Conservation (phyloP, 1,139 yeast species). For the Blastobotrys elegans region DNA sequence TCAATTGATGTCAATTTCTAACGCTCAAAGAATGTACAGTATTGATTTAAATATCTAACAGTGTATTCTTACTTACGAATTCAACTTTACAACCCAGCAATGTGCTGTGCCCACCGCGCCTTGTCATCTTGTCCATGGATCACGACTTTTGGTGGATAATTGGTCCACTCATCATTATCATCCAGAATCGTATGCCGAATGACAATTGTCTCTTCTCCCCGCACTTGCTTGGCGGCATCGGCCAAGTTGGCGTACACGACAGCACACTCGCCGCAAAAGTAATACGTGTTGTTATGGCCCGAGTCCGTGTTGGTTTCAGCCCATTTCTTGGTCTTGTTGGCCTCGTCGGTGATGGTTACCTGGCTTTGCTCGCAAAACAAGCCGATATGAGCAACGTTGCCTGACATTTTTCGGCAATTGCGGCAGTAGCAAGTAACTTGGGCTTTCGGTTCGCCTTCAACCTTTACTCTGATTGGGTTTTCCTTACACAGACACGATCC, state of each 20-base stretch:
- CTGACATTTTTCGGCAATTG: not conserved
- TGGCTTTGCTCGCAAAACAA: not conserved
- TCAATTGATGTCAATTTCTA: too few species aligned
- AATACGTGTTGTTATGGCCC: not conserved
- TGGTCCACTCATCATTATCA: not conserved
- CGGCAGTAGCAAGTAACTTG: not conserved
- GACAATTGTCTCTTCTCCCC: not conserved
- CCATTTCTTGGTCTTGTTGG: not conserved
- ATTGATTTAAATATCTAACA: not conserved
- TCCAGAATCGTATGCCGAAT: not conserved
- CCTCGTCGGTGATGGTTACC: not conserved
- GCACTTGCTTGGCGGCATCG: not conserved
- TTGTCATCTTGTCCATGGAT: not conserved
- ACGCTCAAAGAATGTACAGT: too few species aligned
- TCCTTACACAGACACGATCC: not conserved
- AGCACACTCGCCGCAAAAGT: not conserved
- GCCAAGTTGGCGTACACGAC: not conserved
- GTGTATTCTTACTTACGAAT: not conserved
- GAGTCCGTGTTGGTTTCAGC: not conserved
- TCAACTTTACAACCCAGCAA: not conserved
- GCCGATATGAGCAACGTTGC: not conserved
- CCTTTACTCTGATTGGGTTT: not conserved
- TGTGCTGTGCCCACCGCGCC: not conserved
- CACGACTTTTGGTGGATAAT: not conserved
- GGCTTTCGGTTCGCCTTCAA: not conserved